Conservation (phyloP, 805 yeast genomes). For the Nakazawaea siamensis region DNA sequence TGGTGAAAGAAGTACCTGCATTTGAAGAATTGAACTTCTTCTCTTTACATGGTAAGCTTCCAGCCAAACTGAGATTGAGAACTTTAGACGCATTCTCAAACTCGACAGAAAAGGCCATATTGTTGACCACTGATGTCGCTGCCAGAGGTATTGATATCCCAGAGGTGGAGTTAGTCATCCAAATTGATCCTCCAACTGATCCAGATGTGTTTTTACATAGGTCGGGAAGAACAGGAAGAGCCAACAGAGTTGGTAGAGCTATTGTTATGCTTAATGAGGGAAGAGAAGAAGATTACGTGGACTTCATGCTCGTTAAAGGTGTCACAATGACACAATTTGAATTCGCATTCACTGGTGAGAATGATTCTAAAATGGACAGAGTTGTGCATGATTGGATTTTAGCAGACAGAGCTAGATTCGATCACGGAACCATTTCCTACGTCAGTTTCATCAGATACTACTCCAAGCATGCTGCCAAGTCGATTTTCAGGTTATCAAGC, state of each 20-base stretch:
- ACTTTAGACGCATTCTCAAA: constrained; percentile 58
- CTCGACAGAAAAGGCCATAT: constrained; percentile 42
- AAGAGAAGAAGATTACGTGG: constrained; percentile 74
- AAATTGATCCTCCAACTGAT: constrained; percentile 90
- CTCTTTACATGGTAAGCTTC: constrained; percentile 87
- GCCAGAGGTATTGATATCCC: constrained; percentile 96
- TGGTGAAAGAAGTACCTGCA: constrained; percentile 20
- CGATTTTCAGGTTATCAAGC: constrained; percentile 70
- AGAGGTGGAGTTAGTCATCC: constrained; percentile 90
- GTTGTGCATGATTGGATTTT: constrained; percentile 47
- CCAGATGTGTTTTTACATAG: constrained; percentile 89
- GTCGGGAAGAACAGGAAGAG: constrained; percentile 93
- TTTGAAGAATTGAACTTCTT: constrained; percentile 34
- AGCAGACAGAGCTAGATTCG: constrained; percentile 74
- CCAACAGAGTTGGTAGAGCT: constrained; percentile 77
- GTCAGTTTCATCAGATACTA: constrained; percentile 81
- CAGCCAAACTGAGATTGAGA: constrained; percentile 69
- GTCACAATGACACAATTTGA: constrained; percentile 37
- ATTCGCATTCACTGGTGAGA: constrained; percentile 15
- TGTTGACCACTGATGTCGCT: constrained; percentile 96
- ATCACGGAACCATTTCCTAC: constrained; percentile 68
- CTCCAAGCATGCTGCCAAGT: constrained; percentile 78
- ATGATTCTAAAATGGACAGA: constrained; percentile 20
- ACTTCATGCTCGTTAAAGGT: constrained; percentile 68
- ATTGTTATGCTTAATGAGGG: constrained; percentile 65